Percentiles rank a stretch among this genome's conserved stretches.
Evolutionary conservation across 441 rosid species (phyloP).

Genomic region (Euphorbia celastroides): DNA sequence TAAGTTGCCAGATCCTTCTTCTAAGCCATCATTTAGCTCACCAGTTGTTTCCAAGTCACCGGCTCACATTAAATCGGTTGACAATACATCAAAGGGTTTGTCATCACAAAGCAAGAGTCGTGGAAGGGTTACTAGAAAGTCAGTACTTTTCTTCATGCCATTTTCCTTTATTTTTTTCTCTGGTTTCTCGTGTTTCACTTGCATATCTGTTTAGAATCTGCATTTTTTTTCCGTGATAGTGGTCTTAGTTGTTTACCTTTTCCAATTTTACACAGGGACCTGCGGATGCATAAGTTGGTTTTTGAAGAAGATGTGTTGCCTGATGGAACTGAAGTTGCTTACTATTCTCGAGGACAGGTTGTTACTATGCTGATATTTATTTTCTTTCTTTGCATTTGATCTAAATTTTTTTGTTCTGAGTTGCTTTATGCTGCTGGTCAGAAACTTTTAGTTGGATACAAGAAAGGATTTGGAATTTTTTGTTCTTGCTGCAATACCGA

Average conservation of each 20-base stretch:
- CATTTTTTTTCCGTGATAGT: not conserved
- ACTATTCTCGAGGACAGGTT: constrained; percentile 82
- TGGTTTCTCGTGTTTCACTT: not conserved
- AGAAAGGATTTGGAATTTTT: constrained; percentile 70
- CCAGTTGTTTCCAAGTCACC: constrained; percentile 32
- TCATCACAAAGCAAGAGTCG: constrained; percentile 41
- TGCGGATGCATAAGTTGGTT: constrained; percentile 77
- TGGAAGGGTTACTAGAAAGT: constrained; percentile 84
- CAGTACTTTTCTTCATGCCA: constrained; percentile 22
- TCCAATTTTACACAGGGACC: constrained; percentile 46
- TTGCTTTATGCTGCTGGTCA: constrained; percentile 32
- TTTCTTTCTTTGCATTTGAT: constrained; percentile 8
- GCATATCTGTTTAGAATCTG: not conserved
- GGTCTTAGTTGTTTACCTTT: constrained; percentile 13
- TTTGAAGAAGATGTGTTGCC: constrained; percentile 81
- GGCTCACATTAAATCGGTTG: constrained; percentile 30
- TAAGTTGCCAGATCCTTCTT: constrained; percentile 18
- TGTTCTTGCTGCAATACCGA: constrained; percentile 78
- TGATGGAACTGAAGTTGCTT: constrained; percentile 90
- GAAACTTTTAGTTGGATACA: constrained; percentile 83
- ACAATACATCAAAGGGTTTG: constrained; percentile 32
- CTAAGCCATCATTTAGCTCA: constrained; percentile 1
- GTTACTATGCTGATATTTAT: constrained; percentile 15
- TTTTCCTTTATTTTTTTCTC: not conserved
- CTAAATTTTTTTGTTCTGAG: constrained; percentile 21